Evolutionary conservation across 176 grass and related monocot species (phyloP), one percentile per base, ranked within the genome.

Genomic region (Oryza australiensis): DNA sequence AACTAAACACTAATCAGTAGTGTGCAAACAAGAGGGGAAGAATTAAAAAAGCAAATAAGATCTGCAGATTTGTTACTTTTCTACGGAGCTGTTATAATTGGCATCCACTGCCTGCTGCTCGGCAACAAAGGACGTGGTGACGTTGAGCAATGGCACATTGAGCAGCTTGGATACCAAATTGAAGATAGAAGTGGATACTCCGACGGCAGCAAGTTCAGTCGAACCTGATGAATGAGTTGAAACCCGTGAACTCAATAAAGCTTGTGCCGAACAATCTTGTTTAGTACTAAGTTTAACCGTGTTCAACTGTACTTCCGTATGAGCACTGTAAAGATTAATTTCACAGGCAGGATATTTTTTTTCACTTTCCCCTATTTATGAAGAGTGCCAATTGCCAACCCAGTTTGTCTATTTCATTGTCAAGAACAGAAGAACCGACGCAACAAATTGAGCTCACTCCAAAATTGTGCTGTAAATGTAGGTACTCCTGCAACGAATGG

Each of bases 91-190:
- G 27, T 37, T 73, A 77, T 38, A 3, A 75, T 57, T 27, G 9
- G 15, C 26, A 33, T 91, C 74, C 30, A 77, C 23, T n/a, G 88
- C 95, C 81, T 91, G 90, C 76, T 94, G 92, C 79, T 94, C 95
- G 34, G 95, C 95, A 83, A 94, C 95, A 82, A 94, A 94, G 32
- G 92, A 98, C 45, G 95, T 94, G 70, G 95, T 98, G 13, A 98
- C 84, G 72, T 93, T 98, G 65, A 98, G 90, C 82, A 98, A 74
- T 12, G 95, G 95, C 40, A 98, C 82, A 57, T 98, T 98, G 63
- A 98, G 87, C 83, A 98, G 40, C 76, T 94, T 98, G 24, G 95
- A 98, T 0, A 98, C 95, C 88, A 98, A 76, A 87, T 98, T 98
- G 76, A 98, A 98, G 16, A 91, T 46, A 22, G 95, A 94, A 59